Percentiles rank a stretch among this genome's conserved stretches.
These are phyloP conservation scores for Decorospora gaudefroyi DNA, from an alignment of 2,329 filamentous ascomycete genomes.

Conservation along the genomic window DNA sequence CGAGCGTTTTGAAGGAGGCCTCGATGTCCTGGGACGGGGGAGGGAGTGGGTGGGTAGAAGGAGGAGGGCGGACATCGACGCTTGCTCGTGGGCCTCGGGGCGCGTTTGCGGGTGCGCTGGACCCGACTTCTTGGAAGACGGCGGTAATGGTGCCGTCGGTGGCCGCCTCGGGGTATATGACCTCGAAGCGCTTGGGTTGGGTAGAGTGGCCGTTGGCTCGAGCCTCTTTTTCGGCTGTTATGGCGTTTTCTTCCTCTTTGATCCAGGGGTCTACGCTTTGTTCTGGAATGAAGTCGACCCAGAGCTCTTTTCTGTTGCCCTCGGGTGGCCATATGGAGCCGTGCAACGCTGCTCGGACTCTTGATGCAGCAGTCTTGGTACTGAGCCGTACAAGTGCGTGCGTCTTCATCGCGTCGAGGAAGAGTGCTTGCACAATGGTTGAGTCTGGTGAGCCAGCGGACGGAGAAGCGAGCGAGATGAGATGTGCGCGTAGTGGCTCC, in stretches of 20 bases:
- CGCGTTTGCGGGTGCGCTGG: constrained; percentile 30
- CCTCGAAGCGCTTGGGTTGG: constrained; percentile 38
- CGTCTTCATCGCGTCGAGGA: constrained; percentile 82
- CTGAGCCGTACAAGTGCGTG: constrained; percentile 82
- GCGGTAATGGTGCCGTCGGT: constrained; percentile 28
- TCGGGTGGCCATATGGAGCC: constrained; percentile 84
- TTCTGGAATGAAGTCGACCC: constrained; percentile 86
- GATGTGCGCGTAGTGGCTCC: constrained; percentile 67
- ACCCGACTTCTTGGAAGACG: constrained; percentile 43
- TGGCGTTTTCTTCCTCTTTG: constrained; percentile 48
- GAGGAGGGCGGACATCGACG: constrained; percentile 11
- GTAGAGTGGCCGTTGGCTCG: constrained; percentile 25
- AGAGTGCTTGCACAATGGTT: constrained; percentile 68
- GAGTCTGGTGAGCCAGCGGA: constrained; percentile 56
- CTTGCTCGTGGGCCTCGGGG: constrained; percentile 29
- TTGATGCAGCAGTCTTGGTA: constrained; percentile 70
- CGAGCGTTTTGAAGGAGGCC: constrained; percentile 58
- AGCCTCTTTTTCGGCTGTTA: constrained; percentile 36
- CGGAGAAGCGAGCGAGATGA: constrained; percentile 69
- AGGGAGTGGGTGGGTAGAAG: constrained; percentile 1
- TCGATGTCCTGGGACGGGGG: constrained; percentile 27
- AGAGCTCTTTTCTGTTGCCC: constrained; percentile 78
- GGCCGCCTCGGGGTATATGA: constrained; percentile 35
- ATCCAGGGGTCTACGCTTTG: constrained; percentile 76
- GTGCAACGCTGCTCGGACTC: constrained; percentile 77